Percentiles rank a stretch among this genome's conserved stretches.
phyloP scores from a whole-genome alignment of 2,329 filamentous ascomycete species.

The Diplocarpon mali region DNA sequence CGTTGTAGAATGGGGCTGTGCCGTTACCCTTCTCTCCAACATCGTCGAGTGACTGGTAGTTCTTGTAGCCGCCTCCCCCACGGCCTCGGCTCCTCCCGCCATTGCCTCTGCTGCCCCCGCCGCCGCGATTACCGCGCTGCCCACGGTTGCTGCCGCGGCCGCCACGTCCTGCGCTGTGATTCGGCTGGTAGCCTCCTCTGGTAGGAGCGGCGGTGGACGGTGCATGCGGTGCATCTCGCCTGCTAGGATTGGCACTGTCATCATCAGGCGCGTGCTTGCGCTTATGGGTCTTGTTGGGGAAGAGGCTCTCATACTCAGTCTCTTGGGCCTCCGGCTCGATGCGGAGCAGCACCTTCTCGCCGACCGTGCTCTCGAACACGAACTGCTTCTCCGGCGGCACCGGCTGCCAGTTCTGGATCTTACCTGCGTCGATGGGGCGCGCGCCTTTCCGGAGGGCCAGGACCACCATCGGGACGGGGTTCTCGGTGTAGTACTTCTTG shows the following conservation, averaged over 20 bases:
- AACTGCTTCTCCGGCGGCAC: slow-evolving; percentile 59
- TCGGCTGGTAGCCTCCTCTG: slow-evolving; percentile 26
- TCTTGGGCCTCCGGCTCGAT: slow-evolving; percentile 64
- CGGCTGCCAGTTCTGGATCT: slow-evolving; percentile 76
- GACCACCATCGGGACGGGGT: slow-evolving; percentile 67
- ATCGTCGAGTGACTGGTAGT: slow-evolving; percentile 60
- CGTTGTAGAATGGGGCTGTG: slow-evolving; percentile 23
- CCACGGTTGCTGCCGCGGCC: slow-evolving; percentile 28
- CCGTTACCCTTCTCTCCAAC: slow-evolving; percentile 37
- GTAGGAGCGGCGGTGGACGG: slow-evolving; percentile 17
- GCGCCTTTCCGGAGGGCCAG: slow-evolving; percentile 68
- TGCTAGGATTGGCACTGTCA: slow-evolving; percentile 25
- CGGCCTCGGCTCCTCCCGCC: slow-evolving; percentile 35
- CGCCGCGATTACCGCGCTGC: slow-evolving; percentile 16
- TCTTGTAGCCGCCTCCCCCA: slow-evolving; percentile 34
- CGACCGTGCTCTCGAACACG: slow-evolving; percentile 71
- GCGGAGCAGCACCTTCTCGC: slow-evolving; percentile 73
- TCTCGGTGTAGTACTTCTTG: slow-evolving; percentile 67
- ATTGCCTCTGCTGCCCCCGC: slow-evolving; percentile 30
- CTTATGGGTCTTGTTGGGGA: slow-evolving; percentile 49
- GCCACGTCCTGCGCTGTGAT: slow-evolving; percentile 27
- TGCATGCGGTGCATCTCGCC: slow-evolving; percentile 29
- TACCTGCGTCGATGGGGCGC: slow-evolving; percentile 66
- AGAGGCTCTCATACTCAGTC: slow-evolving; percentile 51
- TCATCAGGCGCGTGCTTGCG: slow-evolving; percentile 51